Evolutionary conservation across 345 rosid species (phyloP).

Genomic region (Punica granatum): DNA sequence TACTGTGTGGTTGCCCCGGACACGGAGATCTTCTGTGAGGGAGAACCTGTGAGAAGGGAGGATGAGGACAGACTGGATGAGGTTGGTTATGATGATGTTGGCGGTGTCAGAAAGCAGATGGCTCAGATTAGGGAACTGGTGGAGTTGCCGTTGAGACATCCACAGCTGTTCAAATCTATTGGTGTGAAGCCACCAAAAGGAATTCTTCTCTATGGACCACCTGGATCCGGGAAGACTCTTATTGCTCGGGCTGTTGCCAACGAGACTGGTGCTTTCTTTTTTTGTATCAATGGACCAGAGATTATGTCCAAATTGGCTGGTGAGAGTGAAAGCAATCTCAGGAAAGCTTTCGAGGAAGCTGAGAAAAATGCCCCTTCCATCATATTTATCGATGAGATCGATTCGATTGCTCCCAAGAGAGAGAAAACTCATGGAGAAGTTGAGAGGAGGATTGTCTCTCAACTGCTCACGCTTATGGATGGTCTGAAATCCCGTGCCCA

Average conservation of each 20-base stretch:
- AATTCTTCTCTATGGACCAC: constrained; percentile 80
- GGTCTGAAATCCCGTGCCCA: constrained; percentile 88
- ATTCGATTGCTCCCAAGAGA: constrained; percentile 93
- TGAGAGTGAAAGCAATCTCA: constrained; percentile 96
- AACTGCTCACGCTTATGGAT: constrained; percentile 92
- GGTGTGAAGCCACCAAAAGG: constrained; percentile 99
- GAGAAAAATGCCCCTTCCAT: constrained; percentile 98
- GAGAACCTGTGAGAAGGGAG: constrained; percentile 89
- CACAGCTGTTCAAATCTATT: constrained; percentile 89
- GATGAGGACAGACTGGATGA: constrained; percentile 92
- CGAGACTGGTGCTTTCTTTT: constrained; percentile 96
- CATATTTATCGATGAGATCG: constrained; percentile 87
- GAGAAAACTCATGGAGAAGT: constrained; percentile 97
- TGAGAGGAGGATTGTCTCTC: constrained; percentile 96
- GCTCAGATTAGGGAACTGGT: constrained; percentile 95
- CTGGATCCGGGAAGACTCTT: constrained; percentile 83
- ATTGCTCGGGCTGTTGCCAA: constrained; percentile 97
- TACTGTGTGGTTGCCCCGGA: constrained; percentile 96
- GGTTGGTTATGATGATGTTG: constrained; percentile 95
- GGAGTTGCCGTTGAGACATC: constrained; percentile 92
- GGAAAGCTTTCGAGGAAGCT: constrained; percentile 96
- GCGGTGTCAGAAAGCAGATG: constrained; percentile 98
- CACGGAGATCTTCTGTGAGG: constrained; percentile 95
- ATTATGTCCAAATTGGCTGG: constrained; percentile 98
- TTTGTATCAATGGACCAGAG: constrained; percentile 92